Evolutionary conservation across 768 basidiomycete species (phyloP), one percentile per base, ranked within the genome.

Genomic region (Boletus pseudopeckii): DNA sequence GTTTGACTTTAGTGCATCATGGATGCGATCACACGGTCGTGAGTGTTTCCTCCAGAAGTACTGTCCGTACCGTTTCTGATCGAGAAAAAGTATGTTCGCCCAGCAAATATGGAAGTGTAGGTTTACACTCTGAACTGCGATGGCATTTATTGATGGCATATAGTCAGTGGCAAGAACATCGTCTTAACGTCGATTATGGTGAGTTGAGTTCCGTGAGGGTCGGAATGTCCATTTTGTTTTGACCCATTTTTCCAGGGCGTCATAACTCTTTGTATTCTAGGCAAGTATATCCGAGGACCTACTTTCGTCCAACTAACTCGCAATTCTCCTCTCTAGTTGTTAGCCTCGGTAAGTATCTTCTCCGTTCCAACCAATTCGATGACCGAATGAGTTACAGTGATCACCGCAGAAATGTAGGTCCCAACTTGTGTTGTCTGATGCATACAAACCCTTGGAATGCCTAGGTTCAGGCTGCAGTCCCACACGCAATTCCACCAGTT

Each of bases 391-490:
- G 14, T 54, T 36, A 13, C 47, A 84, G 82, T 71, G 37, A 79
- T 82, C 53, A 76, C 80, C 1, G 68, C 66, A 30, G 80, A 79
- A 72, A 76, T 75, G 80, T 83, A 56, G 50, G 78, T 53, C 32
- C 24, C 18, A 41, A 37, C 22, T 44, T 14, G 18, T 37, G 17
- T 24, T 41, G 22, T 32, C n/a, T 5, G 26, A 30, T 41, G 40
- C 17, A 4, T 36, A 36, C 32, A 2, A 55, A 45, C 17, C 8
- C 44, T 49, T 37, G 40, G 13, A 24, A 24, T 17, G 26, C 18
- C 28, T 52, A 80, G 80, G 7, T 79, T 80, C 58, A 33, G 58
- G 6, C 56, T 79, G 11, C 37, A 57, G 3, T 69, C 70, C 9
- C 77, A 67, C 49, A 42, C 60, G 17, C 70, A 76, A n/a, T 64